phyloP scores from a whole-genome alignment of 306 rosid genomes.

The Ziziphus jujuba region DNA sequence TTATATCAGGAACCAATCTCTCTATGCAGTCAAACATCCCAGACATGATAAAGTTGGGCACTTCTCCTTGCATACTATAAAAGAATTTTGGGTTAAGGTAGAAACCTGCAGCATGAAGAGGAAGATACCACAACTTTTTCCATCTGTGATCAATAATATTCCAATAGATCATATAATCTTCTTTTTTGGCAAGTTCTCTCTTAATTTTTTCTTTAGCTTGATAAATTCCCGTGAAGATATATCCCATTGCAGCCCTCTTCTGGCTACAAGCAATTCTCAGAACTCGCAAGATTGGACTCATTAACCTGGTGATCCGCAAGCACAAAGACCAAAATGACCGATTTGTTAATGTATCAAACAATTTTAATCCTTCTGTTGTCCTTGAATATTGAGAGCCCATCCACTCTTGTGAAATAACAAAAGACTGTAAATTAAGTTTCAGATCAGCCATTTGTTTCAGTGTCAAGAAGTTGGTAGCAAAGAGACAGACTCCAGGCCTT shows the following conservation, averaged over 20 bases:
- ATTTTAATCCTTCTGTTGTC: slow-evolving; percentile 58
- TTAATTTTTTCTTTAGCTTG: slow-evolving; percentile 67
- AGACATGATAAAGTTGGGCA: slow-evolving; percentile 50
- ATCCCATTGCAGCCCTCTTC: slow-evolving; percentile 76
- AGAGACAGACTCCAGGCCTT: slow-evolving; percentile 48
- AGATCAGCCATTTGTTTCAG: slow-evolving; percentile 75
- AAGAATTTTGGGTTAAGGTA: slow-evolving; percentile 77
- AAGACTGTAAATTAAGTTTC: slow-evolving; percentile 66
- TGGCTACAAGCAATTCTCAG: slow-evolving; percentile 54
- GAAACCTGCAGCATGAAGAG: slow-evolving; percentile 73
- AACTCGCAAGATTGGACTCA: slow-evolving; percentile 52
- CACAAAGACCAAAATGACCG: slow-evolving; percentile 70
- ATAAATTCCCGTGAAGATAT: slow-evolving; percentile 67
- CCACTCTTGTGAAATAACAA: slow-evolving; percentile 84
- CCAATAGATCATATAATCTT: slow-evolving; percentile 73
- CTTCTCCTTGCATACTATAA: slow-evolving; percentile 60
- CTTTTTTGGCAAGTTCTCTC: slow-evolving; percentile 58
- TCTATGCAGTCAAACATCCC: slow-evolving; percentile 77
- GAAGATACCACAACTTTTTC: slow-evolving; percentile 62
- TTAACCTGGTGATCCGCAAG: slow-evolving; percentile 55
- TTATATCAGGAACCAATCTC: slow-evolving; percentile 64
- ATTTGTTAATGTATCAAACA: slow-evolving; percentile 51
- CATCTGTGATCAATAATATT: slow-evolving; percentile 68
- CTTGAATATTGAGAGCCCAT: slow-evolving; percentile 55
- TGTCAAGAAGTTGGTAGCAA: slow-evolving; percentile 54